Percentiles rank a stretch among this genome's conserved stretches.
These are phyloP conservation scores for Myriosclerotinia duriaeana DNA, from an alignment of 2,329 filamentous ascomycete species.

Conservation along the genomic window DNA sequence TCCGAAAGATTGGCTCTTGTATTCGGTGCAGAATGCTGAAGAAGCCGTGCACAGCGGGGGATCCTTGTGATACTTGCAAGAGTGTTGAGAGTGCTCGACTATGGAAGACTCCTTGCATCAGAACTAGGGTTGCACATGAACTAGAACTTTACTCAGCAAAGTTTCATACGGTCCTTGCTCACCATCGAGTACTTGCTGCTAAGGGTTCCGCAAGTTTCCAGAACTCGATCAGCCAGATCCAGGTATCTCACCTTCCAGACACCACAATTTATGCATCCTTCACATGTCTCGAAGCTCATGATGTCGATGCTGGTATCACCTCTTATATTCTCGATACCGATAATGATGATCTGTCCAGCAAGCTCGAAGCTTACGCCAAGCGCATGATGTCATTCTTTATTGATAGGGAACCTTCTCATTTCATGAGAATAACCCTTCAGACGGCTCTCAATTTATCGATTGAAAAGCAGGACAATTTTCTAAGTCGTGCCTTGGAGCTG, in stretches of 20 bases:
- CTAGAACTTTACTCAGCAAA: slow-evolving; percentile 64
- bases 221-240: slow-evolving; percentile 47
- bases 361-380: slow-evolving; percentile 61
- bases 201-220: slow-evolving; percentile 52
- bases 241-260: slow-evolving; percentile 60
- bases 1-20: slow-evolving; percentile 64
- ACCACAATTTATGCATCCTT: slow-evolving; percentile 42
- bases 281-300: slow-evolving; percentile 36
- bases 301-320: slow-evolving; percentile 39
- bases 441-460: slow-evolving; percentile 49
- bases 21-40: slow-evolving; percentile 65
- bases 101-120: slow-evolving; percentile 64
- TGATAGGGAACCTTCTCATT: slow-evolving; percentile 57
- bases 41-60: slow-evolving; percentile 65
- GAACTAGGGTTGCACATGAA: slow-evolving; percentile 61
- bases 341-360: slow-evolving; percentile 58
- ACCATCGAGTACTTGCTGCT: slow-evolving; percentile 57
- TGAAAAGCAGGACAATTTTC: slow-evolving; percentile 41
- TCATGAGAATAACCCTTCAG: slow-evolving; percentile 59
- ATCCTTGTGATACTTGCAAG: slow-evolving; percentile 61
- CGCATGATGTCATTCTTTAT: slow-evolving; percentile 58
- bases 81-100: slow-evolving; percentile 63
- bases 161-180: slow-evolving; percentile 61
- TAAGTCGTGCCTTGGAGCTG: too few relatives aligned
- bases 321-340: slow-evolving; percentile 60